phyloP scores from a whole-genome alignment of 2,329 filamentous ascomycete species.

The Arthrobotrys entomopaga region DNA sequence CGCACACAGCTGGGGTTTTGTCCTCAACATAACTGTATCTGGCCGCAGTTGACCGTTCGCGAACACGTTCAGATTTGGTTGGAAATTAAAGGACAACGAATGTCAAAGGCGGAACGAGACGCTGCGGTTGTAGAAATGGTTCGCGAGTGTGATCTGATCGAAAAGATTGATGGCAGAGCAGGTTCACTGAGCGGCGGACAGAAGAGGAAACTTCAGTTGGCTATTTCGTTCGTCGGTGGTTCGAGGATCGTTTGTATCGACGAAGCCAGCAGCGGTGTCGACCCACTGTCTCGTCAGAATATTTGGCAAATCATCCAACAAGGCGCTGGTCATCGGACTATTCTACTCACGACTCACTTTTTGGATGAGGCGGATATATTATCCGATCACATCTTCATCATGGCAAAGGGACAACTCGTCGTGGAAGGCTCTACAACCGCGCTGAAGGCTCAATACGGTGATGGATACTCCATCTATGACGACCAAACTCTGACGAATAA shows the following conservation, averaged over 20 bases:
- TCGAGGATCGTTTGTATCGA: conserved; percentile 89
- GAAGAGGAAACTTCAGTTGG: conserved; percentile 89
- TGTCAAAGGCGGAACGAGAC: conserved; percentile 65
- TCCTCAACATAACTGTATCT: conserved; percentile 87
- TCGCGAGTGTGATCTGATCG: conserved; percentile 75
- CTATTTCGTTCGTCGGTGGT: conserved; percentile 93
- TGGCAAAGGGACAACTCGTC: conserved; percentile 84
- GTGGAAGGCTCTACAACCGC: conserved; percentile 86
- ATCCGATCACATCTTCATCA: conserved; percentile 85
- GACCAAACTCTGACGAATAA: conserved; percentile 67
- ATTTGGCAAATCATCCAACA: conserved; percentile 93
- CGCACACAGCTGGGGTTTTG: conserved; percentile 74
- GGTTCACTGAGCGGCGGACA: conserved; percentile 88
- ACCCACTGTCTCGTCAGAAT: conserved; percentile 85
- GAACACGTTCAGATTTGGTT: conserved; percentile 90
- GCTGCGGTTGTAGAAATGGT: conserved; percentile 73
- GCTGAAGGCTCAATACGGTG: conserved; percentile 82
- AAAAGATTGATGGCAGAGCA: conserved; percentile 77
- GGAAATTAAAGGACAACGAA: conserved; percentile 74
- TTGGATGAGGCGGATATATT: conserved; percentile 91
- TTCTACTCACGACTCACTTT: conserved; percentile 91
- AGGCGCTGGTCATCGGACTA: conserved; percentile 81
- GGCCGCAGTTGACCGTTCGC: conserved; percentile 86
- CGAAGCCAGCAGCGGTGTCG: conserved; percentile 87
- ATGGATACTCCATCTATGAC: conserved; percentile 83